Base-by-base conservation (phyloP, 2,329 filamentous ascomycete genomes). In the Cryphonectria naterciae region DNA sequence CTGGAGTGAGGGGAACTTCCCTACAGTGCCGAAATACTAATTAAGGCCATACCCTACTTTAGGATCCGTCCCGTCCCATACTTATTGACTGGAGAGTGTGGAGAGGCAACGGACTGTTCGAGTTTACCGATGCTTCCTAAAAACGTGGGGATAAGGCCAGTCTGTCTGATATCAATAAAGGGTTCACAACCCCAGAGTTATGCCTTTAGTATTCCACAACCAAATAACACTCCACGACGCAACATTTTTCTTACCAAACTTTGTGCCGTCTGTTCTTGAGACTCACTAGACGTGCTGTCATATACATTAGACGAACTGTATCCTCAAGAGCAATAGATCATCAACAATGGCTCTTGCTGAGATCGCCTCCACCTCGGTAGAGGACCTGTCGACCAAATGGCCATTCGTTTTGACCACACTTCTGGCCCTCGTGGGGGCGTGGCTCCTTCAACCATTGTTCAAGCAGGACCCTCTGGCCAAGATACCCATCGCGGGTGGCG, bases 401-500 rank as follows among this genome's bases (percentile, higher is more conserved):
- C 68, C 65, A 4, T 70, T 65, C 37, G 25, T 70, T 13, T 49
- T 69, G 43, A 65, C 35, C n/a, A 60, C 70, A 11, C 41, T 72
- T 25, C 37, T 70, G 39, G 68, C 43, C 8, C 68, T 67, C 67
- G 68, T 62, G 19, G 68, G 58, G 17, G 60, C 68, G 61, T 72
- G 60, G 68, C 60, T 72, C 39, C 37, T 72, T 17, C 70, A 70
- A 35, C 4, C 17, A 6, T 25, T 68, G 25, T 28, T 77, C 19
- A 68, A 67, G 7, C 58, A 58, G 35, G 71, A 72, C 15, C 73
- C 76, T 5, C 69, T 77, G 15, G 66, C 74, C 11, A 72, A 72
- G 2, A 65, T 80, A 4, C 78, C 79, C 1, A 66, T 79, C 13
- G 72, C 75, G 0, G 77, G 77, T 0, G 43, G 72, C n/a, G 77